Conservation (phyloP, 345 rosid species). For the Aethionema arabicum region DNA sequence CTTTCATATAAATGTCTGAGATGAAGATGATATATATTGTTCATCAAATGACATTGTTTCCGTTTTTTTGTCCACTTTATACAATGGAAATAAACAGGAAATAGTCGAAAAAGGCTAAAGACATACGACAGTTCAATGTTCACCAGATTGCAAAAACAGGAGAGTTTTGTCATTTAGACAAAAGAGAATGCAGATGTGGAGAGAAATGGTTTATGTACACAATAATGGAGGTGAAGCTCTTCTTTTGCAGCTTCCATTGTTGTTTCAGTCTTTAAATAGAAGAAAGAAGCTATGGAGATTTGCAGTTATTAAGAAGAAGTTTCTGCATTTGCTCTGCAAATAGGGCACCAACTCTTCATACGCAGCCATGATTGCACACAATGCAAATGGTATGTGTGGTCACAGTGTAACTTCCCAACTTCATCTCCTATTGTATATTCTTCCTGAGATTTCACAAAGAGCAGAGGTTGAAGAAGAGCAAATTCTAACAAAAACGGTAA, state of each 20-base stretch:
- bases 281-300: not conserved
- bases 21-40: constrained; percentile 1
- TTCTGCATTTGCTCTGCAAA: constrained; percentile 75
- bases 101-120: constrained; percentile 1
- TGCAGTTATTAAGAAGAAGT: constrained; percentile 37
- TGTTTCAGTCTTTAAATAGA: constrained; percentile 27
- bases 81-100: not conserved
- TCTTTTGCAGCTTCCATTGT: constrained; percentile 23
- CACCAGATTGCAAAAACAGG: constrained; percentile 23
- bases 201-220: constrained; percentile 37
- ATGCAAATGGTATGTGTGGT: constrained; percentile 62
- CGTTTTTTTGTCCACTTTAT: not conserved
- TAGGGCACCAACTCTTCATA: constrained; percentile 94
- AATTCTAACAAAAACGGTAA: not conserved
- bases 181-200: not conserved
- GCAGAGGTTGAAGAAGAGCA: constrained; percentile 1
- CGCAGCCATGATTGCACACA: constrained; percentile 85
- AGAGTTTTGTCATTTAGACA: constrained; percentile 6
- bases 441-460: constrained; percentile 56
- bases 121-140: not conserved
- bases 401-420: constrained; percentile 73
- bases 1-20: constrained; percentile 7
- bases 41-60: constrained; percentile 11
- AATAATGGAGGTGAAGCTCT: constrained; percentile 25
- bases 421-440: constrained; percentile 76